These are phyloP conservation scores for Ogataea polymorpha DNA, from an alignment of 805 yeast species.

Conservation along the genomic window DNA sequence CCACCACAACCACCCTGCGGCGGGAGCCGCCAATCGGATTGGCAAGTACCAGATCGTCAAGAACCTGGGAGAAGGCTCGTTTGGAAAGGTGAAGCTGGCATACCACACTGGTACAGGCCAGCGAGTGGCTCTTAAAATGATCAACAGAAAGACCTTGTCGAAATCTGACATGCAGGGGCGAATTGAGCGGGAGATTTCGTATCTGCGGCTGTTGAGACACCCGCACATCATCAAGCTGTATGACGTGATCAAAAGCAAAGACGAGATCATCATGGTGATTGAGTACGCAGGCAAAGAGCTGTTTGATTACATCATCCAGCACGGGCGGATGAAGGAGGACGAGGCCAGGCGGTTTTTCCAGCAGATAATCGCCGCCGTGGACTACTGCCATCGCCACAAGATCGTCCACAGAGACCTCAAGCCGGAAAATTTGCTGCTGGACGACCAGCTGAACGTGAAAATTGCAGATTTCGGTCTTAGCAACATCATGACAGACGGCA, in stretches of 20 bases:
- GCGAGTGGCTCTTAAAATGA: conserved; percentile 87
- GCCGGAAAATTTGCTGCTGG: conserved; percentile 88
- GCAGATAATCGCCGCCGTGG: conserved; percentile 94
- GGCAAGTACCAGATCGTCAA: conserved; percentile 93
- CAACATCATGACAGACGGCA: conserved; percentile 97
- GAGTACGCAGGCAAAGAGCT: conserved; percentile 96
- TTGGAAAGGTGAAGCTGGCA: conserved; percentile 92
- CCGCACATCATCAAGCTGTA: conserved; percentile 94
- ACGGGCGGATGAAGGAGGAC: conserved; percentile 87
- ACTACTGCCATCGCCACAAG: conserved; percentile 93
- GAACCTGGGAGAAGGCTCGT: conserved; percentile 93
- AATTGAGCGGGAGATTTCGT: conserved; percentile 90
- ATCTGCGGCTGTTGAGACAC: conserved; percentile 81
- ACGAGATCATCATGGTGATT: conserved; percentile 95
- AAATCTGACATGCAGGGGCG: conserved; percentile 97
- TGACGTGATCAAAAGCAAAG: conserved; percentile 92
- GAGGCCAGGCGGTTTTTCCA: conserved; percentile 94
- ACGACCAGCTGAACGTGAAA: conserved; percentile 86
- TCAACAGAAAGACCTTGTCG: conserved; percentile 86
- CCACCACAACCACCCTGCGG: conserved; percentile 22
- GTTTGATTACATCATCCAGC: conserved; percentile 91
- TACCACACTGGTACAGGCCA: conserved; percentile 89
- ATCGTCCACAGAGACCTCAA: conserved; percentile 95
- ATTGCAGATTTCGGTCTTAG: conserved; percentile 96
- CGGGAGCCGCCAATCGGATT: conserved; percentile 42